phyloP scores from a whole-genome alignment of 1,139 yeast genomes.

The Yamadazyma atmosphaerica region DNA sequence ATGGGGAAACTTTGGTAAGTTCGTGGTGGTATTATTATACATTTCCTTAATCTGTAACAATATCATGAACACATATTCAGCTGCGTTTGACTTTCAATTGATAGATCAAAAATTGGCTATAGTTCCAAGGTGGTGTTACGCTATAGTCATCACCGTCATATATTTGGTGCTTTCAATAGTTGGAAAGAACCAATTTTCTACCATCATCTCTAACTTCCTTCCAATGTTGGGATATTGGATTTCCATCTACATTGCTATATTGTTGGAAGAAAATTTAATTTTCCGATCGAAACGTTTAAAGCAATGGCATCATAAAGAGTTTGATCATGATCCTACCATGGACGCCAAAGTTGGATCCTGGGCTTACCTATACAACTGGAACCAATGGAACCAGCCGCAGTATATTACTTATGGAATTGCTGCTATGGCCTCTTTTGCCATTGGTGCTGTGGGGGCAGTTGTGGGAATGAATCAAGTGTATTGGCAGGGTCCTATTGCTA shows the following conservation, averaged over 20 bases:
- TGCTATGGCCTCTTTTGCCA: constrained; percentile 56
- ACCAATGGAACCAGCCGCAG: constrained; percentile 58
- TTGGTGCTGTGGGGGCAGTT: constrained; percentile 75
- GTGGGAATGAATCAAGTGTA: constrained; percentile 83
- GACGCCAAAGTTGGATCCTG: constrained; percentile 7
- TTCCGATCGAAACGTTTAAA: constrained; percentile 59
- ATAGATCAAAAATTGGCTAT: constrained; percentile 61
- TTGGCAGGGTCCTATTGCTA: constrained; percentile 73
- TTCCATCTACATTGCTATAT: constrained; percentile 71
- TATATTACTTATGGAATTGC: constrained; percentile 65
- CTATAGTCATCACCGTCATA: constrained; percentile 61
- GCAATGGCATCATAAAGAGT: constrained; percentile 55
- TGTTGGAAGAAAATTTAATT: constrained; percentile 72
- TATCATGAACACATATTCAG: constrained; percentile 71
- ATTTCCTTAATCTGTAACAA: constrained; percentile 39
- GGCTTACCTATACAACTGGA: constrained; percentile 54
- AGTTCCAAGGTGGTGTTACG: constrained; percentile 81
- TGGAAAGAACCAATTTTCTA: constrained; percentile 74
- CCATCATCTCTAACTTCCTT: constrained; percentile 79
- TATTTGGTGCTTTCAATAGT: constrained; percentile 71
- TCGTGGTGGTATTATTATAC: constrained; percentile 33
- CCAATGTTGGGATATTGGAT: constrained; percentile 97
- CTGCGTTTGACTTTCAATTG: constrained; percentile 78
- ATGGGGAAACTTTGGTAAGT: constrained; percentile 77
- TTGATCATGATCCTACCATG: constrained; percentile 19